Conservation (phyloP, 2,329 filamentous ascomycete species). For the Phyllosticta citrichinensis region DNA sequence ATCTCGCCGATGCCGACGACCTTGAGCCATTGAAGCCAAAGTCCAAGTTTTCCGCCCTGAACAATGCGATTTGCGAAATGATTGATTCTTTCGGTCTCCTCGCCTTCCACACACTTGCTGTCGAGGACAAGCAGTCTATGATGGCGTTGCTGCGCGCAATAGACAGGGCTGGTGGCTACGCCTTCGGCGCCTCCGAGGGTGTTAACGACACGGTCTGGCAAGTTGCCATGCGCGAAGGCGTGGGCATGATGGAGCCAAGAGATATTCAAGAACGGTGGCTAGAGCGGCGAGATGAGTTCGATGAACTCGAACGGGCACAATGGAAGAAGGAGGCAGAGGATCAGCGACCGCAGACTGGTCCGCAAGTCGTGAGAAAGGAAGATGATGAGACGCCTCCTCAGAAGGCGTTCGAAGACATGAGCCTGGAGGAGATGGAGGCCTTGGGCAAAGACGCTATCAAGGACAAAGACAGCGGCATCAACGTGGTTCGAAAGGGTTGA, state of each 20-base stretch:
- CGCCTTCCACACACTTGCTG: conserved; percentile 82
- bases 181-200: conserved; percentile 76
- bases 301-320: conserved; percentile 64
- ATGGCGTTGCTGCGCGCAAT: conserved; percentile 82
- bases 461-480: conserved; percentile 52
- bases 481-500: conserved; percentile 51
- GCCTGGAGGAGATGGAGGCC: conserved; percentile 28
- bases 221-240: conserved; percentile 70
- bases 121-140: conserved; percentile 97
- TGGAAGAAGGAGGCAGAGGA: conserved; percentile 63
- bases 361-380: conserved; percentile 4
- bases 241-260: conserved; percentile 63
- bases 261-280: conserved; percentile 97
- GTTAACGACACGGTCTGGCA: conserved; percentile 97
- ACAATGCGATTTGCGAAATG: conserved; percentile 75
- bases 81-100: conserved; percentile 87
- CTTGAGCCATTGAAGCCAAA: conserved; percentile 15
- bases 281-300: conserved; percentile 78
- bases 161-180: conserved; percentile 85
- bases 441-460: conserved; percentile 17
- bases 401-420: conserved; percentile 22
- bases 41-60: conserved; percentile 70
- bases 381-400: conserved; percentile 9
- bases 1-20: conserved; percentile 2
- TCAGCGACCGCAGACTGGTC: conserved; percentile 13